Evolutionary conservation across 192 early-diverging fungal genomes (phyloP).

Genomic region (Coemansia sp.): DNA sequence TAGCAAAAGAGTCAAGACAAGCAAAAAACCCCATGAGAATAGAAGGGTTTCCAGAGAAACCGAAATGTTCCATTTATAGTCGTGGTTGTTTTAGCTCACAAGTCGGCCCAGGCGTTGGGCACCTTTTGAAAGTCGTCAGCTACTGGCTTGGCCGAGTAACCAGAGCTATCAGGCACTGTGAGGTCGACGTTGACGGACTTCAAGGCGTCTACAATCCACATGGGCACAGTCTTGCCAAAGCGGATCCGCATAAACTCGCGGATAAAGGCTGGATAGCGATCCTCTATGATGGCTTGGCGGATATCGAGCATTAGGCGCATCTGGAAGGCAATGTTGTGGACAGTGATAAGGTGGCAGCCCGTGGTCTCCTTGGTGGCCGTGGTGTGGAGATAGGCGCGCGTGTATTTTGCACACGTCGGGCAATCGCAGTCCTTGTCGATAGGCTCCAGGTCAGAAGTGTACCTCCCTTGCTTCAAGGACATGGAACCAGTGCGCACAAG

Average conservation of each 20-base stretch:
- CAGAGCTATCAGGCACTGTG: slow-evolving; percentile 23
- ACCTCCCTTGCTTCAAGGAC: slow-evolving; percentile 61
- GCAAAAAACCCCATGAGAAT: too few species aligned
- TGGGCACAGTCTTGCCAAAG: slow-evolving; percentile 64
- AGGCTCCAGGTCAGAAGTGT: slow-evolving; percentile 62
- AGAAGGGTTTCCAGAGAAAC: too few species aligned
- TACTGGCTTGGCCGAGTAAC: slow-evolving; percentile 35
- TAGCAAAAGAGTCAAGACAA: background rate
- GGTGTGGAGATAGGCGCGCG: slow-evolving; percentile 69
- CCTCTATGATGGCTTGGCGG: slow-evolving; percentile 65
- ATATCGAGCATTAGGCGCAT: slow-evolving; percentile 79
- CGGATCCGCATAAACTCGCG: slow-evolving; percentile 66
- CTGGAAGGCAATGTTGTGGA: slow-evolving; percentile 86
- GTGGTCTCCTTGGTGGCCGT: slow-evolving; percentile 73
- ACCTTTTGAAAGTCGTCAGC: slow-evolving; percentile 43
- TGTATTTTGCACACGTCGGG: slow-evolving; percentile 70
- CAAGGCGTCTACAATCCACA: slow-evolving; percentile 72
- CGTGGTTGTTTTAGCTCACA: too few species aligned
- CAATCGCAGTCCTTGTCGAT: slow-evolving; percentile 79
- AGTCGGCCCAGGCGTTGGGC: slow-evolving; percentile 13
- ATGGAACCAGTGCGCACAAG: slow-evolving; percentile 71
- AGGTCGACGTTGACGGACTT: slow-evolving; percentile 68
- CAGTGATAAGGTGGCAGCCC: slow-evolving; percentile 75
- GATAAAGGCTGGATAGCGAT: slow-evolving; percentile 68
- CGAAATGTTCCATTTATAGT: too few species aligned